Evolutionary conservation across 768 basidiomycete genomes (phyloP).

Genomic region (Mycena indigotica): DNA sequence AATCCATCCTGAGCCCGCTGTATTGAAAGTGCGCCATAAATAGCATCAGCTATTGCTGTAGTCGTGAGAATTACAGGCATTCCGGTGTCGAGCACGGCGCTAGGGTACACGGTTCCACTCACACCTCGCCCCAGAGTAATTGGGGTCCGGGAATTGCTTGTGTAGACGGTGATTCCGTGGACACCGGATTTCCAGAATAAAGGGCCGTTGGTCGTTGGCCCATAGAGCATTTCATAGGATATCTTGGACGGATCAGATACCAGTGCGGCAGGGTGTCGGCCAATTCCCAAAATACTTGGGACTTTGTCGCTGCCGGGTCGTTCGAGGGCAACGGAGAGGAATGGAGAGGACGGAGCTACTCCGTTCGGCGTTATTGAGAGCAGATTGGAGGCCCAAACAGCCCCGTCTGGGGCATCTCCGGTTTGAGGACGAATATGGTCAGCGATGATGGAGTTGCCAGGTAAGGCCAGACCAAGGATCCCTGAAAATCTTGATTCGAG

Average conservation of each 20-base stretch:
- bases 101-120: constrained; percentile 45
- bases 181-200: constrained; percentile 68
- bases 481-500: constrained; percentile 61
- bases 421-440: constrained; percentile 48
- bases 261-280: constrained; percentile 59
- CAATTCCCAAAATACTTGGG: constrained; percentile 68
- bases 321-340: constrained; percentile 66
- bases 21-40: constrained; percentile 60
- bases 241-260: constrained; percentile 56
- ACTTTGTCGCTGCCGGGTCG: constrained; percentile 64
- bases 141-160: constrained; percentile 10
- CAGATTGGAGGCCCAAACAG: constrained; percentile 67
- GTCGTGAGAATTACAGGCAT: constrained; percentile 68
- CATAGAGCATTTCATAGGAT: background rate
- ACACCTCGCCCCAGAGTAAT: constrained; percentile 28
- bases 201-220: constrained; percentile 43
- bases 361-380: constrained; percentile 63
- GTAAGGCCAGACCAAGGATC: constrained; percentile 75
- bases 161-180: constrained; percentile 60
- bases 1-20: background rate
- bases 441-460: constrained; percentile 70
- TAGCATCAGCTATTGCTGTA: constrained; percentile 63
- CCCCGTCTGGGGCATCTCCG: constrained; percentile 60
- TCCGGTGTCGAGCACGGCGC: constrained; percentile 75
- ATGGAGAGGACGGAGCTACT: constrained; percentile 58